A percentile compares a stretch with the other conserved stretches of the same genome.
These are phyloP conservation scores for Neofusicoccum cordaticola DNA, from an alignment of 2,329 filamentous ascomycete genomes.

Conservation along the genomic window DNA sequence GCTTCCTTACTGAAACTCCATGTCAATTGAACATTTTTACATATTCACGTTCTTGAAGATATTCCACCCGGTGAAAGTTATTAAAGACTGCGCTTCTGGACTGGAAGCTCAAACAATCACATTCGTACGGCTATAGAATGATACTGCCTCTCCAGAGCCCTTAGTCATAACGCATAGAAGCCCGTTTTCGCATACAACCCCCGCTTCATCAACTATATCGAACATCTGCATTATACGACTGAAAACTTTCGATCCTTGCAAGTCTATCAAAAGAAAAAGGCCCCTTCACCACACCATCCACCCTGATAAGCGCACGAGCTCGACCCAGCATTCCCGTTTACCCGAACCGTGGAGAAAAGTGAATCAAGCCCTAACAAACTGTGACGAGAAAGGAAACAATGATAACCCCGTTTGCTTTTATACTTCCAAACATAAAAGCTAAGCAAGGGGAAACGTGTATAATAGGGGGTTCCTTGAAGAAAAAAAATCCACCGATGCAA, in stretches of 20 bases:
- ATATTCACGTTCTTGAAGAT: too few relatives aligned
- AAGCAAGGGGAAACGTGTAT: not conserved
- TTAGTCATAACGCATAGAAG: too few relatives aligned
- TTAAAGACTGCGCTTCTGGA: too few relatives aligned
- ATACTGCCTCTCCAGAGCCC: too few relatives aligned
- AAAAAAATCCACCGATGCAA: not conserved
- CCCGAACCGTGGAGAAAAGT: too few relatives aligned
- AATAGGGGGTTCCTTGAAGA: not conserved
- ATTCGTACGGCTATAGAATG: too few relatives aligned
- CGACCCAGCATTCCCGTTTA: not conserved
- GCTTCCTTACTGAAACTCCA: too few relatives aligned
- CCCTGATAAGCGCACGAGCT: not conserved
- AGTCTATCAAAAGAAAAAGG: not conserved
- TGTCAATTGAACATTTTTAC: too few relatives aligned
- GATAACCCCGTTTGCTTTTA: not conserved
- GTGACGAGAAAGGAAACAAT: not conserved
- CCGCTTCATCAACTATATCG: conserved; percentile 2
- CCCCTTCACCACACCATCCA: not conserved
- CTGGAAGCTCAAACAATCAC: too few relatives aligned
- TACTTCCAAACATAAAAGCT: not conserved
- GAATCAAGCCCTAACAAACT: not conserved
- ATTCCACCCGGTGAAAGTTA: too few relatives aligned
- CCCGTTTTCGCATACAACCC: not conserved
- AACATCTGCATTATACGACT: not conserved
- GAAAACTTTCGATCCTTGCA: not conserved